Conservation (phyloP, 2,329 filamentous ascomycete genomes). For the Diaporthe velutina region DNA sequence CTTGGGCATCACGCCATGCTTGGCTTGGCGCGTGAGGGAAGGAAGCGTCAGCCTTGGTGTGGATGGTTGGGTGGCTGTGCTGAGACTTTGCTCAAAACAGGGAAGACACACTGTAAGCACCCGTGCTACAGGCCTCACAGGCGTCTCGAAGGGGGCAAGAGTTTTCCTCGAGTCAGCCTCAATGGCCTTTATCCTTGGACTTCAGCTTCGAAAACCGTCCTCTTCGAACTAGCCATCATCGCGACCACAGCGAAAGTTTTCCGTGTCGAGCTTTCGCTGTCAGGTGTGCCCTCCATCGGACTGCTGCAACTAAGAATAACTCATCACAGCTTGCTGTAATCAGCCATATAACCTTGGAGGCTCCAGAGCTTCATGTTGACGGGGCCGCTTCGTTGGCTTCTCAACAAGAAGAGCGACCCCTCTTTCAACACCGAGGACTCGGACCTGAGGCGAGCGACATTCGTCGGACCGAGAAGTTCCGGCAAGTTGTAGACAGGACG, state of each 20-base stretch:
- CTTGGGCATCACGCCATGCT: neutral
- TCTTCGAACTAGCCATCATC: too few relatives aligned
- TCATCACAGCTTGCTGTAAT: constrained; percentile 19
- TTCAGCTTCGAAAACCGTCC: neutral
- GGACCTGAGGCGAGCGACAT: constrained; percentile 54
- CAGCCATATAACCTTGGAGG: constrained; percentile 66
- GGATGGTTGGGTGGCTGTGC: neutral
- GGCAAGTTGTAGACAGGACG: constrained; percentile 67
- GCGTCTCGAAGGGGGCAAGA: too few relatives aligned
- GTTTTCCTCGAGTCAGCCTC: neutral
- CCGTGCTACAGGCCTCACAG: neutral
- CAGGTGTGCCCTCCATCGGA: too few relatives aligned
- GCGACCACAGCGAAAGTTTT: neutral
- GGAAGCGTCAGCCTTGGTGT: neutral
- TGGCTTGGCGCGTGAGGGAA: neutral
- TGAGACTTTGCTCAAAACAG: too few relatives aligned
- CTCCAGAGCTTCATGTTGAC: constrained; percentile 69
- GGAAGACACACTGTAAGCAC: neutral
- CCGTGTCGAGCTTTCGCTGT: neutral
- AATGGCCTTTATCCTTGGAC: neutral
- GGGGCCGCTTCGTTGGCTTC: constrained; percentile 55
- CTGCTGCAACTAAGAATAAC: neutral
- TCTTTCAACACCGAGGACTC: constrained; percentile 51
- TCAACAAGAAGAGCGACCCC: constrained; percentile 58
- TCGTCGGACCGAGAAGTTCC: constrained; percentile 63